A percentile compares a stretch with the other conserved stretches of the same genome.
phyloP scores from a whole-genome alignment of 495 filamentous ascomycete genomes.

The Arthonia radiata region DNA sequence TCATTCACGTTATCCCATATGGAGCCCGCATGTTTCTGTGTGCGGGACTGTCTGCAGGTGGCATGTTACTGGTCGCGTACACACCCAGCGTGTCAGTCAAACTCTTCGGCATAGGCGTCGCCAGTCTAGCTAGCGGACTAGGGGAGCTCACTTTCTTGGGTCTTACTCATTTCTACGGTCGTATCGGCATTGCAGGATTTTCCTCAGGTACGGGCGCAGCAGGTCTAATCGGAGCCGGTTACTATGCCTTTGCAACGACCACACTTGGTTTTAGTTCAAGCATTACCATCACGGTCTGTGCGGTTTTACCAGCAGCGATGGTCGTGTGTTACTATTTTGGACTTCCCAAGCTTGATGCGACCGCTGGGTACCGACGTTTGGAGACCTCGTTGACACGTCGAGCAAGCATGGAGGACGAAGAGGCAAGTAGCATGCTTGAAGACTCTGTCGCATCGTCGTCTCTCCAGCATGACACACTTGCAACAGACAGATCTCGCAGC shows the following conservation, averaged over 20 bases:
- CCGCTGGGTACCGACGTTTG: too few species aligned
- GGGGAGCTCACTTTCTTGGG: constrained; percentile 80
- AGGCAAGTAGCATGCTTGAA: too few species aligned
- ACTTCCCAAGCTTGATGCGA: too few species aligned
- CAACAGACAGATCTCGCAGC: too few species aligned
- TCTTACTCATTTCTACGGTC: constrained; percentile 80
- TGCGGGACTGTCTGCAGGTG: constrained; percentile 40
- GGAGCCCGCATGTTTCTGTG: constrained; percentile 46
- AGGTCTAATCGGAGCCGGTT: constrained; percentile 61
- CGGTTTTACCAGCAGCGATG: constrained; percentile 62
- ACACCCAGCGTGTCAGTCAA: constrained; percentile 52
- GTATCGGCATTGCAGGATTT: constrained; percentile 79
- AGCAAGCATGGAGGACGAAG: too few species aligned
- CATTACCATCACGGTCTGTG: constrained; percentile 45
- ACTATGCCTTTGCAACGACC: constrained; percentile 70
- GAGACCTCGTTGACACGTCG: too few species aligned
- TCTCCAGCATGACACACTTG: too few species aligned
- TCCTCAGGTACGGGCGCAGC: constrained; percentile 80
- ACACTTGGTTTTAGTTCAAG: constrained; percentile 44
- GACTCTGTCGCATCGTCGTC: too few species aligned
- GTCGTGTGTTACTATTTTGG: constrained; percentile 60
- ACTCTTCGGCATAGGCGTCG: constrained; percentile 60
- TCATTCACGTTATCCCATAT: constrained; percentile 74
- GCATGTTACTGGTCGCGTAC: constrained; percentile 74
- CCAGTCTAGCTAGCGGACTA: constrained; percentile 57